Base-by-base conservation (phyloP, 2,329 filamentous ascomycete species). In the Diaporthe nobilis region DNA sequence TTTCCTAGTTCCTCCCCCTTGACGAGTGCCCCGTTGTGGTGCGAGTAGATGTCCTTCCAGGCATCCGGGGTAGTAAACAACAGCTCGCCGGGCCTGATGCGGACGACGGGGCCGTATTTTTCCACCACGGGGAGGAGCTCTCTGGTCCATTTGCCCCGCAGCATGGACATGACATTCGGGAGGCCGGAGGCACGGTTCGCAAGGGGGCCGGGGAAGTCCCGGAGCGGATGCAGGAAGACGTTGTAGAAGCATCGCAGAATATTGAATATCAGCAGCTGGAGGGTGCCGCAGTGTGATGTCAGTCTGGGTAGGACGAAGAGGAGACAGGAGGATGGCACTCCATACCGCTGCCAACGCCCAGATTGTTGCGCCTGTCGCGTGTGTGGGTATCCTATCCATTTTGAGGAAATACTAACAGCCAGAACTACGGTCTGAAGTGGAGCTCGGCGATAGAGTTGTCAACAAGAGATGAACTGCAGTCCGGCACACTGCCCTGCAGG, bases 41-140 rank as follows among this genome's bases (percentile, higher is more conserved):
- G 76, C 37, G 77, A 63, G 68, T 77, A 75, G 37, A 80, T 78
- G 28, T 78, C 74, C 49, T 74, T 77, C 76, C 76, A 79, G 12
- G 70, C 71, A 9, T 60, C 71, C 9, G 73, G 60, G 47, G 74
- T 58, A 12, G 60, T 71, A 8, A 78, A 61, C 39, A 73, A 34
- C 13, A 79, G 73, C 49, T 77, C 63, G 37, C 58, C 44, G 7
- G 79, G 76, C 20, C 71, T 71, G 25, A 77, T 60, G 31, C 75
- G 78, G 8, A 80, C 76, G 42, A 79, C 71, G 10, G 79, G 79
- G 25, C 78, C 78, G 71, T 80, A 80, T 17, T 67, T 53, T 10
- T 74, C 51, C 57, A 53, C 34, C 15, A 77, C 10, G 44, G 34
- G 71, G 8, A 76, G 65, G 20, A 77, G 31, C 0, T 71, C 65